Percentiles rank a stretch among this genome's conserved stretches.
Evolutionary conservation across 495 filamentous ascomycete genomes (phyloP).

Genomic region (Aspergillus cristatus): DNA sequence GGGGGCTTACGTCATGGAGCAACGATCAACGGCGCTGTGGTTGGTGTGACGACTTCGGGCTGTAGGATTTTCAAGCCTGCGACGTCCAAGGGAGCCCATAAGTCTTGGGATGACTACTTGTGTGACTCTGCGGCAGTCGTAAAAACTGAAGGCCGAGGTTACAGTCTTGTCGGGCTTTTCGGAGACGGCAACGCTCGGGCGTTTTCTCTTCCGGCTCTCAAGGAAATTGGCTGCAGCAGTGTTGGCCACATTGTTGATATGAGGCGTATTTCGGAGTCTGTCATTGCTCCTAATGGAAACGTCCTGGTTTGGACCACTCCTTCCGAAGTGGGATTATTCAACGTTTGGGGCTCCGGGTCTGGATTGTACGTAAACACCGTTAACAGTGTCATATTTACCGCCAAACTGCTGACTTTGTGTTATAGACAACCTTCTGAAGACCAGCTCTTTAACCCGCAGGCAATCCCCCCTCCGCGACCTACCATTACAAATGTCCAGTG

Average conservation of each 20-base stretch:
- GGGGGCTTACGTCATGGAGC: conserved; percentile 59
- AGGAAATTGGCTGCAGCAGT: conserved; percentile 64
- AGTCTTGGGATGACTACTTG: conserved; percentile 71
- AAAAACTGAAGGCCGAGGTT: conserved; percentile 59
- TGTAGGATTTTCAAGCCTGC: conserved; percentile 81
- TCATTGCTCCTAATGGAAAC: conserved; percentile 67
- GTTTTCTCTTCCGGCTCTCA: conserved; percentile 77
- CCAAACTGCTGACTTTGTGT: conserved; percentile 22
- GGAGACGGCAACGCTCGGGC: conserved; percentile 67
- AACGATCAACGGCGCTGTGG: conserved; percentile 60
- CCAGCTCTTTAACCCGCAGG: conserved; percentile 65
- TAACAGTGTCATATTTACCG: neutral
- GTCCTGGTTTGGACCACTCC: conserved; percentile 86
- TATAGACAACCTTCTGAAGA: conserved; percentile 49
- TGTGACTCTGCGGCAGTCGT: conserved; percentile 71
- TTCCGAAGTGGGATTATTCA: conserved; percentile 68
- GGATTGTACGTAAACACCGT: conserved; percentile 37
- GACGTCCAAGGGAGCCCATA: conserved; percentile 75
- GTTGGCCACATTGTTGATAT: conserved; percentile 61
- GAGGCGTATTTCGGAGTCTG: conserved; percentile 53
- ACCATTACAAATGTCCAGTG: conserved; percentile 94
- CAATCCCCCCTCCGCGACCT: conserved; percentile 67
- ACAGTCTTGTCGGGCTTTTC: conserved; percentile 75
- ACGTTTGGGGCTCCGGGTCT: conserved; percentile 68
- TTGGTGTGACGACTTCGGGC: conserved; percentile 63